Evolutionary conservation across 306 rosid genomes (phyloP).

Genomic region (Vigna angularis): DNA sequence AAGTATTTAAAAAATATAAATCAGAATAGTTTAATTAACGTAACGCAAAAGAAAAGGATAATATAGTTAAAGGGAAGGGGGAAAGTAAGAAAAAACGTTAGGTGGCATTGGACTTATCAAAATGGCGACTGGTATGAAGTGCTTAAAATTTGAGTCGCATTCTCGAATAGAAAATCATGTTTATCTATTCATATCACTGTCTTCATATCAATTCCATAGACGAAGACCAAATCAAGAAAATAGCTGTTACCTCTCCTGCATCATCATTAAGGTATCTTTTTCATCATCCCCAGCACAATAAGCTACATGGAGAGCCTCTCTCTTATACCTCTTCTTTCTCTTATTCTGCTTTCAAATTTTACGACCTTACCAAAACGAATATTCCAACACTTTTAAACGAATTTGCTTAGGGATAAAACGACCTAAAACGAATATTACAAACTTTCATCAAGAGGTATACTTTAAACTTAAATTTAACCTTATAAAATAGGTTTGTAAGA

Average conservation of each 20-base stretch:
- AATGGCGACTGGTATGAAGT: constrained; percentile 44
- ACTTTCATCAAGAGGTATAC: too few relatives aligned
- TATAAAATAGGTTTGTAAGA: too few relatives aligned
- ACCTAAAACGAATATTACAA: too few relatives aligned
- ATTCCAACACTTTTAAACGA: not conserved
- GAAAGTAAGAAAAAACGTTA: constrained; percentile 8
- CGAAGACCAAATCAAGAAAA: constrained; percentile 30
- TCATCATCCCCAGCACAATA: not conserved
- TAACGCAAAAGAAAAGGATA: constrained; percentile 1
- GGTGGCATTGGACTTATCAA: constrained; percentile 54
- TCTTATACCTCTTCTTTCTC: constrained; percentile 16
- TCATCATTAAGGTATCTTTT: not conserved
- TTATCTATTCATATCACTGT: constrained; percentile 41
- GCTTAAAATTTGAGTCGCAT: constrained; percentile 33
- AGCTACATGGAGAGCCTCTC: too few relatives aligned
- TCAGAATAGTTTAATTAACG: not conserved
- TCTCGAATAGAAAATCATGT: constrained; percentile 37
- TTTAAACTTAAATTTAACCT: too few relatives aligned
- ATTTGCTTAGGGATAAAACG: not conserved
- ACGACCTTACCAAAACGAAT: not conserved
- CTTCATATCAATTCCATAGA: constrained; percentile 32
- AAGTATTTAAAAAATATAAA: not conserved
- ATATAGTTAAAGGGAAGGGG: not conserved
- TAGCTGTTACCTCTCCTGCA: constrained; percentile 8
- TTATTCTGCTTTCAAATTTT: constrained; percentile 2